Conservation (phyloP, 345 rosid genomes). For the Bruguiera gymnorhiza region DNA sequence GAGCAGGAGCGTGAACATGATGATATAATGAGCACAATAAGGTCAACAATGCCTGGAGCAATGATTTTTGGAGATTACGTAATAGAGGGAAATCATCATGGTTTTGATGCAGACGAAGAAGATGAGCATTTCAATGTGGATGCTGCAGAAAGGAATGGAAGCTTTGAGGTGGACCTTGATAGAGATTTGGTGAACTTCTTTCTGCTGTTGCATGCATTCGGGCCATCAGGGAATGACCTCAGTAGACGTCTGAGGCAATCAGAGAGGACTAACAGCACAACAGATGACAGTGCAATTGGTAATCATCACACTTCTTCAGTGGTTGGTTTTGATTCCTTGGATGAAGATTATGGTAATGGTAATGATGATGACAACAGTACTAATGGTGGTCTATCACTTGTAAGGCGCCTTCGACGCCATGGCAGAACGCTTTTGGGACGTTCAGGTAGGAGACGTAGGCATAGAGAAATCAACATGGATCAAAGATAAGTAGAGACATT, state of each 20-base stretch:
- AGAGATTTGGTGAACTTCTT: conserved; percentile 61
- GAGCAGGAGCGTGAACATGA: conserved; percentile 66
- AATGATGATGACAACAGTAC: conserved; percentile 27
- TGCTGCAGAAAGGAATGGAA: conserved; percentile 33
- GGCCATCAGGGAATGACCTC: conserved; percentile 50
- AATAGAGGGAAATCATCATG: conserved; percentile 57
- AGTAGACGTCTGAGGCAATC: conserved; percentile 42
- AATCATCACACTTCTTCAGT: conserved; percentile 22
- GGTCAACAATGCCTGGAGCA: conserved; percentile 85
- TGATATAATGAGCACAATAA: conserved; percentile 77
- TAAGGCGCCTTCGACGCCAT: conserved; percentile 61
- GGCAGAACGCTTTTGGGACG: conserved; percentile 61
- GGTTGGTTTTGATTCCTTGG: conserved; percentile 38
- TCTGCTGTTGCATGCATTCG: conserved; percentile 73
- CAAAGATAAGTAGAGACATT: conserved; percentile 9
- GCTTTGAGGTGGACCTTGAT: conserved; percentile 51
- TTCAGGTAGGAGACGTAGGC: conserved; percentile 74
- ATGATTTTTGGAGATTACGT: conserved; percentile 83
- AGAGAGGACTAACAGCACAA: conserved; percentile 26
- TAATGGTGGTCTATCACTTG: conserved; percentile 44
- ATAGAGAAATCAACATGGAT: conserved; percentile 45
- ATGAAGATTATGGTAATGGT: conserved; percentile 36
- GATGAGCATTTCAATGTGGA: conserved; percentile 36
- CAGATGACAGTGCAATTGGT: conserved; percentile 35
- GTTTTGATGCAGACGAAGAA: conserved; percentile 47